Conservation (phyloP, 2,329 filamentous ascomycete species). For the Chaetomiaceae sp. region DNA sequence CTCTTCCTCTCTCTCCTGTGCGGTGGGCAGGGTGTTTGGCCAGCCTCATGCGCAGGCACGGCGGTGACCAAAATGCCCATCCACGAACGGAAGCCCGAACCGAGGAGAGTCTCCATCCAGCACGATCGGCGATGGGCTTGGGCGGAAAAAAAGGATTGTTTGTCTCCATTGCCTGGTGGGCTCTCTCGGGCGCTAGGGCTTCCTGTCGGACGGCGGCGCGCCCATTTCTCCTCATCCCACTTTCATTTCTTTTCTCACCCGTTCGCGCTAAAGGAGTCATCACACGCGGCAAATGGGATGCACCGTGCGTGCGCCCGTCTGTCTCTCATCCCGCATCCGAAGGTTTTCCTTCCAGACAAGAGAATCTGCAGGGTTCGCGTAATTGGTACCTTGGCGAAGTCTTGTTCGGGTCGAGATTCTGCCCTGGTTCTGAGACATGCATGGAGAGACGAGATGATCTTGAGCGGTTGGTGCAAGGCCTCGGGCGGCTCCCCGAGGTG, state of each 20-base stretch:
- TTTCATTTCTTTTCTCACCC: not conserved
- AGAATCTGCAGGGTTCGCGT: not conserved
- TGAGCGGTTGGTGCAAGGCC: not conserved
- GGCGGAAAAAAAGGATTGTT: slow-evolving; percentile 2
- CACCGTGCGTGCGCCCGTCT: no score
- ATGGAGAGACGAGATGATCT: slow-evolving; percentile 10
- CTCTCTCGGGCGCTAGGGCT: slow-evolving; percentile 5
- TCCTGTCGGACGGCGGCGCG: not conserved
- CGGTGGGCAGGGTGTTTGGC: not conserved
- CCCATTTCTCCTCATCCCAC: not conserved
- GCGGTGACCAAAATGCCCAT: not conserved
- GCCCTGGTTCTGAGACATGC: slow-evolving; percentile 15
- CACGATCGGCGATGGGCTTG: slow-evolving; percentile 6
- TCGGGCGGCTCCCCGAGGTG: not conserved
- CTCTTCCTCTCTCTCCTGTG: not conserved
- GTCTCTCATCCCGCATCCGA: not conserved
- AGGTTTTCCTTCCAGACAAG: not conserved
- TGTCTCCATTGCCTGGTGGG: not conserved
- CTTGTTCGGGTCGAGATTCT: not conserved
- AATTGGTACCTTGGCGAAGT: not conserved
- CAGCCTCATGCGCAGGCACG: not conserved
- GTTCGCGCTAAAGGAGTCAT: no score
- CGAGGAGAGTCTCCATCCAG: not conserved
- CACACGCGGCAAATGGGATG: not conserved
- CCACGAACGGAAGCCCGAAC: not conserved